Evolutionary conservation across 768 basidiomycete genomes (phyloP).

Genomic region (Amanita rubescens): DNA sequence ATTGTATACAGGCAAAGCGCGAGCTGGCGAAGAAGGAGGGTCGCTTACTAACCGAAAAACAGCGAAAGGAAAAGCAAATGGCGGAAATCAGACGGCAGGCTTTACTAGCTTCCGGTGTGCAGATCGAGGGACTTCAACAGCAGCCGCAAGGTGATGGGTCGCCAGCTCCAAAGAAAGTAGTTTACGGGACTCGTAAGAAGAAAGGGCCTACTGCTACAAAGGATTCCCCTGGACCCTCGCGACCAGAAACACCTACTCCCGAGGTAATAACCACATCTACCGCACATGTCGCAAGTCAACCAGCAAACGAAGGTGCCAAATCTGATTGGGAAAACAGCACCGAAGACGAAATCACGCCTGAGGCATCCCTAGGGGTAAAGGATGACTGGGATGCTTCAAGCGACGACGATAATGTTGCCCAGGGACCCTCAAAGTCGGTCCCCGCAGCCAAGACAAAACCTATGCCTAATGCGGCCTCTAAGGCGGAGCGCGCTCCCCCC

Average conservation of each 20-base stretch:
- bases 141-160: constrained; percentile 40
- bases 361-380: constrained; percentile 25
- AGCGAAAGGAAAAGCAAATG: constrained; percentile 87
- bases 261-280: constrained; percentile 19
- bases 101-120: constrained; percentile 80
- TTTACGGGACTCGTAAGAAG: constrained; percentile 82
- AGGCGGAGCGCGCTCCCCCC: constrained; percentile 16
- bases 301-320: constrained; percentile 22
- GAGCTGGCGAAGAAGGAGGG: constrained; percentile 93
- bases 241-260: constrained; percentile 43
- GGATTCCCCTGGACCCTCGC: constrained; percentile 46
- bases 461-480: constrained; percentile 13
- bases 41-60: constrained; percentile 90
- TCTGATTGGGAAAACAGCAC: constrained; percentile 66
- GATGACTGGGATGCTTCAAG: constrained; percentile 47
- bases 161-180: constrained; percentile 59
- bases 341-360: constrained; percentile 37
- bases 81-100: constrained; percentile 90
- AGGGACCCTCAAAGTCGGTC: constrained; percentile 11
- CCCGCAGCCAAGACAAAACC: constrained; percentile 17
- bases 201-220: constrained; percentile 43
- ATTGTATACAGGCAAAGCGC: constrained; percentile 62
- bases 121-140: constrained; percentile 78
- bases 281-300: constrained; percentile 12
- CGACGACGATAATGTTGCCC: constrained; percentile 31